phyloP scores from a whole-genome alignment of 2,329 filamentous ascomycete species.

The Aspergillus sergii region DNA sequence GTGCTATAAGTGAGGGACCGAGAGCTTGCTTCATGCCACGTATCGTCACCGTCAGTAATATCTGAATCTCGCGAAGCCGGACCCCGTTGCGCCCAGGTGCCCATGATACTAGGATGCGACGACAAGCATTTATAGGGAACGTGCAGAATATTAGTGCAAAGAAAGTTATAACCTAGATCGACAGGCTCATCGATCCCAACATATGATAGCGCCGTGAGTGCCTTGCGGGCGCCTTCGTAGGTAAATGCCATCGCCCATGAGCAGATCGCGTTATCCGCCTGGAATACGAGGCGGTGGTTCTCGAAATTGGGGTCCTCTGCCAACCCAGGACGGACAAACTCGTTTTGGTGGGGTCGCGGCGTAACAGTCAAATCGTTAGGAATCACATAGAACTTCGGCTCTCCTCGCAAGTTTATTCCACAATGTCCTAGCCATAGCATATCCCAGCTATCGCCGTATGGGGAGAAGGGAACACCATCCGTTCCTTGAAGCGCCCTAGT shows the following conservation, averaged over 20 bases:
- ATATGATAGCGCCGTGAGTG: background rate
- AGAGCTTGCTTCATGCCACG: constrained; percentile 1
- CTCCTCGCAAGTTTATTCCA: background rate
- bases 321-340: background rate
- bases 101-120: background rate
- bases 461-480: background rate
- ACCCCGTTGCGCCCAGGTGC: background rate
- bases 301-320: background rate
- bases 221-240: constrained; percentile 1
- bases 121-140: background rate
- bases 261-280: background rate
- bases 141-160: background rate
- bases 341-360: background rate
- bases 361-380: constrained; percentile 1
- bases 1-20: background rate
- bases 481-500: background rate
- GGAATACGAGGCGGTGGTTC: background rate
- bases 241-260: background rate
- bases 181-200: background rate
- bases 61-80: background rate
- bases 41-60: background rate
- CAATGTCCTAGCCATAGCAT: constrained; percentile 6
- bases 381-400: background rate
- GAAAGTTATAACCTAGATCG: background rate
- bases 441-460: constrained; percentile 6